phyloP scores from a whole-genome alignment of 306 rosid genomes.

The Comarum palustre region DNA sequence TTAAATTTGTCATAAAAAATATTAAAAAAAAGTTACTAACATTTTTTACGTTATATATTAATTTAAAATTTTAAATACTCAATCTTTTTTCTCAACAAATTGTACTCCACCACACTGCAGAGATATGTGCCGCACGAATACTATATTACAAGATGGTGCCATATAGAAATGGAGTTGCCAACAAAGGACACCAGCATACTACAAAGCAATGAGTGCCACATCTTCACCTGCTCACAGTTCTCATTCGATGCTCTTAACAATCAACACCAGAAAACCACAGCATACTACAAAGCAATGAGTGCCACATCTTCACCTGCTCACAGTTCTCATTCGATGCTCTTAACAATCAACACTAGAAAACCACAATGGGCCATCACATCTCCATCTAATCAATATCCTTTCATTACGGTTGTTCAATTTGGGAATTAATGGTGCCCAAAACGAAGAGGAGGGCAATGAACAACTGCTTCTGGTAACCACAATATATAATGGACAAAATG shows the following conservation, averaged over 20 bases:
- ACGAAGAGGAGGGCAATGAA: slow-evolving; percentile 11
- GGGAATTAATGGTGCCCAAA: slow-evolving; percentile 20
- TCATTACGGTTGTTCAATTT: slow-evolving; percentile 25
- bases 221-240: slow-evolving; percentile 1
- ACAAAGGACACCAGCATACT: slow-evolving; percentile 25
- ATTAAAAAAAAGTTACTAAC: not conserved
- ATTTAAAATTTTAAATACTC: not conserved
- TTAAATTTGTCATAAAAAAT: not conserved
- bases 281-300: slow-evolving; percentile 32
- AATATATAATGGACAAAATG: too few species aligned
- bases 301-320: slow-evolving; percentile 11
- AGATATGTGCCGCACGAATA: not conserved
- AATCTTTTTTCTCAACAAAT: not conserved
- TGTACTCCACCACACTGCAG: not conserved
- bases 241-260: slow-evolving; percentile 5
- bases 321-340: slow-evolving; percentile 8
- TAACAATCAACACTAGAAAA: slow-evolving; percentile 26
- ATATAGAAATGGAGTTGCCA: slow-evolving; percentile 20
- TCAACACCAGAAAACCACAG: slow-evolving; percentile 26
- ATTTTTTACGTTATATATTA: not conserved
- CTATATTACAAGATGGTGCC: slow-evolving; percentile 20
- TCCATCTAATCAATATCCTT: slow-evolving; percentile 35
- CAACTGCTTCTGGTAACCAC: slow-evolving; percentile 14
- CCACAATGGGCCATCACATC: slow-evolving; percentile 27
- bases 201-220: slow-evolving; percentile 31